These are phyloP conservation scores for Solanum commersonii DNA, from an alignment of 257 asterid species.

Conservation along the genomic window DNA sequence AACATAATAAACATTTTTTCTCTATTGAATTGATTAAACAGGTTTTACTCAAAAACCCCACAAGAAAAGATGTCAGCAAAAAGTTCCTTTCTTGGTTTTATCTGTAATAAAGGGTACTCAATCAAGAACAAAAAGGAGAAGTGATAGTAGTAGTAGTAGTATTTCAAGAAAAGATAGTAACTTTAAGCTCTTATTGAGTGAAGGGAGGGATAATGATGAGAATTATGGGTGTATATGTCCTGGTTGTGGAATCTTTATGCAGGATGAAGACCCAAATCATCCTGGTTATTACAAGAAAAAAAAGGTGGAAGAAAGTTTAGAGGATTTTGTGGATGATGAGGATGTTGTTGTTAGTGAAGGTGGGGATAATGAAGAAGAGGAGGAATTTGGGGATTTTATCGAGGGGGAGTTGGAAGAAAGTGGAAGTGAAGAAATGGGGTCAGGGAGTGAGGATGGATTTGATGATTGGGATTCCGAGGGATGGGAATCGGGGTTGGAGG, in stretches of 20 bases:
- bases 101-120: conserved; percentile 32
- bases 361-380: conserved; percentile 33
- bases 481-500: conserved; percentile 47
- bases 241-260: conserved; percentile 96
- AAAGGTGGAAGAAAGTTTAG: conserved; percentile 14
- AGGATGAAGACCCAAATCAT: conserved; percentile 66
- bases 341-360: conserved; percentile 33
- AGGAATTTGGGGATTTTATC: conserved; percentile 8
- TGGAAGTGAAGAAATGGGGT: conserved; percentile 17
- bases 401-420: conserved; percentile 11
- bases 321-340: conserved; percentile 18
- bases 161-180: conserved; percentile 26
- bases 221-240: conserved; percentile 63
- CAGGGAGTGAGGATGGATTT: conserved; percentile 29
- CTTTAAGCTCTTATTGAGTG: conserved; percentile 52
- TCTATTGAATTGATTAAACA: conserved; percentile 7
- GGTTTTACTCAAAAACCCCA: conserved; percentile 21
- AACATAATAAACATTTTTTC: neutral
- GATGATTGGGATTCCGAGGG: conserved; percentile 55
- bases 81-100: conserved; percentile 6
- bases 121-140: conserved; percentile 28
- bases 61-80: conserved; percentile 11
- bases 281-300: conserved; percentile 67
- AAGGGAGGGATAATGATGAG: conserved; percentile 84
- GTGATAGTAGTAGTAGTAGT: conserved; percentile 21